A percentile compares a stretch with the other conserved stretches of the same genome.
phyloP scores from a whole-genome alignment of 148 eudicot genomes.

The Simmondsia chinensis region DNA sequence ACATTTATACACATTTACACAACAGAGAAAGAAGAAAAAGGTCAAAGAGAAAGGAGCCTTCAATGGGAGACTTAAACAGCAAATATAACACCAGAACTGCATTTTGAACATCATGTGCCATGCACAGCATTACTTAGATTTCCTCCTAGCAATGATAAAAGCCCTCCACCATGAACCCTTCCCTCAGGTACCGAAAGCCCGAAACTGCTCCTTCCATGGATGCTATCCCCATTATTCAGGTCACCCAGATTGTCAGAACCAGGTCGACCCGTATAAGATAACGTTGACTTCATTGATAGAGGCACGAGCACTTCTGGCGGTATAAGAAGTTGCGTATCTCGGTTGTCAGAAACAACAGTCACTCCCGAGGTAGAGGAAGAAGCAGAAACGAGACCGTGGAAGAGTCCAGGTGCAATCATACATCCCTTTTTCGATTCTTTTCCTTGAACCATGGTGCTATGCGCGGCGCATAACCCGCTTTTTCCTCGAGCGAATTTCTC shows the following conservation, averaged over 20 bases:
- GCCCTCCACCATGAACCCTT: conserved; percentile 91
- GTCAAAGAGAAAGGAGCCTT: not conserved
- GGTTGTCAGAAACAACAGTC: conserved; percentile 51
- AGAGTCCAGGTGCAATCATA: conserved; percentile 70
- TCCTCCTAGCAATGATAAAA: conserved; percentile 74
- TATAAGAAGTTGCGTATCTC: conserved; percentile 45
- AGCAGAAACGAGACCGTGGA: conserved; percentile 62
- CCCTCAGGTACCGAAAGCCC: conserved; percentile 55
- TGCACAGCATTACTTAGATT: conserved; percentile 45
- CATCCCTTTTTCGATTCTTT: conserved; percentile 35
- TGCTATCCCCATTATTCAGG: conserved; percentile 11
- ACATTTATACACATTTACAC: conserved; percentile 26
- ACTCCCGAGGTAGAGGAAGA: conserved; percentile 34
- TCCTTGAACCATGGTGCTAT: conserved; percentile 53
- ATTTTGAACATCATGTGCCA: conserved; percentile 20
- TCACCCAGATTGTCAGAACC: conserved; percentile 18
- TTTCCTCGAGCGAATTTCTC: conserved; percentile 94
- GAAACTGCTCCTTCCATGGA: conserved; percentile 6
- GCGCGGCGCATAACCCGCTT: conserved; percentile 89
- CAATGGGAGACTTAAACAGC: not conserved
- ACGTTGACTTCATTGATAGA: conserved; percentile 67
- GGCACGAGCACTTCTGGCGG: conserved; percentile 92
- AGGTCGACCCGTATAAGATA: conserved; percentile 23
- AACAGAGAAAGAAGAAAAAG: conserved; percentile 14
- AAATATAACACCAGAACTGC: not conserved